Evolutionary conservation across 768 basidiomycete genomes (phyloP).

Genomic region (Pisolithus tinctorius): DNA sequence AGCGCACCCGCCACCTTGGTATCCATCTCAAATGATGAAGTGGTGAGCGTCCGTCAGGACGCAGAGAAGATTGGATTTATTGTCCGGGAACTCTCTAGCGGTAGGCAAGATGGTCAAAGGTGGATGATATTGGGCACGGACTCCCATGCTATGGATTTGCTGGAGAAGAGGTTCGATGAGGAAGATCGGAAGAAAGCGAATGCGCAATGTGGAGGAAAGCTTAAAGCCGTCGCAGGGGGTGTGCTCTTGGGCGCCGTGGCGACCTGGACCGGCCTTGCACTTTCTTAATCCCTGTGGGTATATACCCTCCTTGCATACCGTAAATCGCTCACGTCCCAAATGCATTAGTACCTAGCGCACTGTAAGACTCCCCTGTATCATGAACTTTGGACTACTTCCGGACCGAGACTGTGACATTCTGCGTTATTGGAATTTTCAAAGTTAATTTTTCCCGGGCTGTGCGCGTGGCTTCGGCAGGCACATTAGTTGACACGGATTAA

Average conservation of each 20-base stretch:
- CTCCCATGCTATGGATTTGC: constrained; percentile 34
- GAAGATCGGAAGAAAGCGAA: constrained; percentile 21
- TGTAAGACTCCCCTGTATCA: no score
- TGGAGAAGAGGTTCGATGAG: constrained; percentile 22
- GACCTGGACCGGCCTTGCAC: constrained; percentile 52
- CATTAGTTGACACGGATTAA: no score
- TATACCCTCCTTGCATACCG: not conserved
- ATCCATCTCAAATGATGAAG: constrained; percentile 39
- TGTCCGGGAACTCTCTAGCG: constrained; percentile 32
- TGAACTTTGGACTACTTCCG: no score
- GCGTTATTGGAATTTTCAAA: no score
- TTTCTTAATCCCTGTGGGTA: constrained; percentile 28
- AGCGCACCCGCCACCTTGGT: constrained; percentile 42
- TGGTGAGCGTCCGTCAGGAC: constrained; percentile 32
- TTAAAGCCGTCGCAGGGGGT: constrained; percentile 45
- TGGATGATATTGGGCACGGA: constrained; percentile 51
- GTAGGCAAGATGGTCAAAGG: constrained; percentile 28
- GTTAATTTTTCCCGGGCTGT: no score
- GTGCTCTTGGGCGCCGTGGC: constrained; percentile 58
- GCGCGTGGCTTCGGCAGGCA: no score
- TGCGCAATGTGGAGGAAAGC: constrained; percentile 21
- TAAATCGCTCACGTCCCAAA: not conserved
- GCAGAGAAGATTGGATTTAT: constrained; percentile 40
- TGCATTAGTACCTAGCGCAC: not conserved
- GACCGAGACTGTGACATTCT: no score